Base-by-base conservation (phyloP, 495 filamentous ascomycete species). In the Immersiella caudata region DNA sequence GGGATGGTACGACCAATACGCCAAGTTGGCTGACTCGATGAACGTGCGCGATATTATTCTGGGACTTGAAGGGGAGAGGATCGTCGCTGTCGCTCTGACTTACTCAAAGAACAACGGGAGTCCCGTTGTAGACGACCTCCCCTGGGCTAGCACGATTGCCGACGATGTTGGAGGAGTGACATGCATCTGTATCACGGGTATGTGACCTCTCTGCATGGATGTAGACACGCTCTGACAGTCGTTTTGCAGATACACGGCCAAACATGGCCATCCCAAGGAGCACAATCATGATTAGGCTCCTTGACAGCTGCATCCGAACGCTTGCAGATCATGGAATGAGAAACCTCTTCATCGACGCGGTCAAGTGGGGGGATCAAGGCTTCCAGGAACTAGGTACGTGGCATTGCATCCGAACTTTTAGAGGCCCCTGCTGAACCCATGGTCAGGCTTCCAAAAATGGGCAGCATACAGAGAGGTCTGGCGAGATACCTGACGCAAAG, bases 101-200 rank as follows among this genome's bases (percentile, higher is more conserved):
- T 89, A 87, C 64, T 81, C 78, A 25, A 81, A 80, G 20, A 79
- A 77, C 27, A 81, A 80, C 49, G 85, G 81, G 25, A 86, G 84
- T 65, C 79, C 80, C 18, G 80, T 83, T 25, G 80, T 81, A 11
- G 81, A 80, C 27, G 86, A 89, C 72, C 76, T 89, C 29, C 87
- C 87, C 8, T 89, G 87, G 87, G 83, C 84, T 20, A 74, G 77
- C 61, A 80, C 76, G 64, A 83, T 88, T 67, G 83, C 80, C 21
- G 78, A 79, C 36, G 81, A 86, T 67, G 80, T 87, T 60, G 87
- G 87, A 20, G 87, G 87, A 21, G 80, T 88, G 29, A 85, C 86
- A 33, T 89, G 87, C 68, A 78, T 89, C 49, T 87, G 86, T 72
- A 83, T 88, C 68, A 75, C 75, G 71, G 82, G 86, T 85, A 73